Evolutionary conservation across 2,329 filamentous ascomycete genomes (phyloP), one percentile per base, ranked within the genome.

Genomic region (Penicillium sp.): DNA sequence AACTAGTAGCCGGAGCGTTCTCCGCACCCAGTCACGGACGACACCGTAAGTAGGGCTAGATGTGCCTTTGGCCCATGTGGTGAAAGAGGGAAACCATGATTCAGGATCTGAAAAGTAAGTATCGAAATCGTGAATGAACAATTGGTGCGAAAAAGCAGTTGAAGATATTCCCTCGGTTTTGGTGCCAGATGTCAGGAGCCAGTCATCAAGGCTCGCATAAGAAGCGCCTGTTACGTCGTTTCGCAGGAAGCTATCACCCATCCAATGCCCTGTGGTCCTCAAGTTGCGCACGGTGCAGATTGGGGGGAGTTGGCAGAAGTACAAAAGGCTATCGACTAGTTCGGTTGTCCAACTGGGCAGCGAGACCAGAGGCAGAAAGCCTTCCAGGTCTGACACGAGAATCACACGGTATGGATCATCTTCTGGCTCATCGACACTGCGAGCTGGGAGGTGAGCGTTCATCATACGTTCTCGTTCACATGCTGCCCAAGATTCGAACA

Each of bases 401-500:
- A 97, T 85, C 3, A 95, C 86, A 41, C 93, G 86, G 67, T 91
- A 96, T 0, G 92, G 91, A 70, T 97, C 94, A 62, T 93, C 90
- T 66, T 85, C 86, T 2, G 86, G 84, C 29, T 92, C 88, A 72
- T 97, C 92, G 63, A 90, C 81, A 0, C 90, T 90, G 53, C 91
- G 86, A 17, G 91, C 91, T 6, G 93, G 91, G 60, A 88, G 79
- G 46, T 79, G 81, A 8, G 89, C 82, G 47, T 78, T 77, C 15
- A 71, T 64, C 1, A 81, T 79, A 30, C 78, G 79, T 11, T 79
- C 75, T n/a, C 75, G 72, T 71, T 96, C 93, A 13, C 83, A 78
- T 6, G 67, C 64, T 7, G 73, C 70, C 81, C 85, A 88, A 13
- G 76, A 79, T 38, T 66, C 59, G 60, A 84, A 80, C 2, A 81